Base-by-base conservation (phyloP, 768 basidiomycete genomes). In the Obba rivulosa region DNA sequence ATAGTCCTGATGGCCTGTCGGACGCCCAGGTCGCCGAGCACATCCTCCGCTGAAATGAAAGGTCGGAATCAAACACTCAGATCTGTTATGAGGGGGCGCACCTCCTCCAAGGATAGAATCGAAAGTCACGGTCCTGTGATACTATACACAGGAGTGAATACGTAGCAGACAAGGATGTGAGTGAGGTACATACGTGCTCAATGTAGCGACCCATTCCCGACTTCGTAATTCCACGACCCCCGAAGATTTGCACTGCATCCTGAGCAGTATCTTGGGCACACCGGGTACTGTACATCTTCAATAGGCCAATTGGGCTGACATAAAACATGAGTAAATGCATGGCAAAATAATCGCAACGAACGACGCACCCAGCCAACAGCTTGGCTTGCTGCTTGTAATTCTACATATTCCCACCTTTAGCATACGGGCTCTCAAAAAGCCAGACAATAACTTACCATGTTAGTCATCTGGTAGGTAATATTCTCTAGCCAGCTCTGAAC, bases 401-500 rank as follows among this genome's bases (percentile, higher is more conserved):
- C 77, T 78, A 7, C 3, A 17, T 34, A 62, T 43, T 57, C n/a
- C 53, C 28, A 68, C 70, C 54, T 25, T 51, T 36, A 55, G 50
- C 21, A 4, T n/a, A 20, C 16, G 42, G 52, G 28, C 16, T 5
- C 46, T n/a, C 28, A 31, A 20, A 18, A 8, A 46, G 44, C 41
- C 5, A 55, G 20, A 54, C 23, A 42, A 18, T 43, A 38, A 47
- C 68, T 41, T 16, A 76, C 74, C 91, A 93, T 92, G 48, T 89
- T 77, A 55, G 72, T 81, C 88, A 92, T 92, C 64, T 93, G 91
- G 62, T 83, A 85, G 0, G 91, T 93, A 45, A 94, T 67, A 48
- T 78, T 85, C 69, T 94, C 92, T 16, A 93, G 68, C 90, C 89
- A 93, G n/a, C 73, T 77, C 59, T 93, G 92, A 9, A 79, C 78